Evolutionary conservation across 2,329 filamentous ascomycete species (phyloP).

Genomic region (Biscogniauxia sp.): DNA sequence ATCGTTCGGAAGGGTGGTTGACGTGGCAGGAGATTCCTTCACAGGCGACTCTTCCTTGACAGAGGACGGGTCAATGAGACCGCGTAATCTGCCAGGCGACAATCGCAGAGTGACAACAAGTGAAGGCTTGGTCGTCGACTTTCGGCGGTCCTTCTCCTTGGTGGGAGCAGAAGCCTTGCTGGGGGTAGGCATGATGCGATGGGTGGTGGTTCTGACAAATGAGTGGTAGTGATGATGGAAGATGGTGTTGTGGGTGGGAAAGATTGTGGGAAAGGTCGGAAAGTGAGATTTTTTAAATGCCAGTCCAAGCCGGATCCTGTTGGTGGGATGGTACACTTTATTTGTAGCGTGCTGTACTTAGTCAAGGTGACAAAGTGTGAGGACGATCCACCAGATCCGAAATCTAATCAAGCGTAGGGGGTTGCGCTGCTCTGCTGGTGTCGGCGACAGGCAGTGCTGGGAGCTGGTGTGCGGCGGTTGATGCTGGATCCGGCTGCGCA

Average conservation of each 20-base stretch:
- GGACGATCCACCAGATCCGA: constrained; percentile 25
- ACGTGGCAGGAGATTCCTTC: constrained; percentile 47
- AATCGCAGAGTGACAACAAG: constrained; percentile 54
- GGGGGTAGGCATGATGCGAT: constrained; percentile 35
- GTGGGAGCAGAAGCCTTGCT: constrained; percentile 35
- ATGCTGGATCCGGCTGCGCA: background rate
- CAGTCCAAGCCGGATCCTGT: constrained; percentile 2
- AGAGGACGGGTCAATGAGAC: constrained; percentile 45
- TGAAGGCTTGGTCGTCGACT: constrained; percentile 34
- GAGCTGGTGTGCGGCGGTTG: background rate
- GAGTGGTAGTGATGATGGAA: constrained; percentile 9
- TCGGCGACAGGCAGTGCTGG: constrained; percentile 1
- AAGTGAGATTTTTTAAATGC: constrained; percentile 7
- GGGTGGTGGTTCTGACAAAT: constrained; percentile 13
- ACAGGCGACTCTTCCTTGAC: constrained; percentile 44
- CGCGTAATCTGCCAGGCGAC: constrained; percentile 48
- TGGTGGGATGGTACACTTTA: constrained; percentile 19
- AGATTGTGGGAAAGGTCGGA: constrained; percentile 7
- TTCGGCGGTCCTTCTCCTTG: constrained; percentile 47
- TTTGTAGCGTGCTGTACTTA: constrained; percentile 12
- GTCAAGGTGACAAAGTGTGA: constrained; percentile 22
- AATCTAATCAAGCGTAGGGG: constrained; percentile 7
- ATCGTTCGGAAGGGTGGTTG: constrained; percentile 37
- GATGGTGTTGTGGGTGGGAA: constrained; percentile 7
- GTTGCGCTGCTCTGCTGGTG: constrained; percentile 7